phyloP scores from a whole-genome alignment of 805 yeast species.

The Alloascoidea africana region DNA sequence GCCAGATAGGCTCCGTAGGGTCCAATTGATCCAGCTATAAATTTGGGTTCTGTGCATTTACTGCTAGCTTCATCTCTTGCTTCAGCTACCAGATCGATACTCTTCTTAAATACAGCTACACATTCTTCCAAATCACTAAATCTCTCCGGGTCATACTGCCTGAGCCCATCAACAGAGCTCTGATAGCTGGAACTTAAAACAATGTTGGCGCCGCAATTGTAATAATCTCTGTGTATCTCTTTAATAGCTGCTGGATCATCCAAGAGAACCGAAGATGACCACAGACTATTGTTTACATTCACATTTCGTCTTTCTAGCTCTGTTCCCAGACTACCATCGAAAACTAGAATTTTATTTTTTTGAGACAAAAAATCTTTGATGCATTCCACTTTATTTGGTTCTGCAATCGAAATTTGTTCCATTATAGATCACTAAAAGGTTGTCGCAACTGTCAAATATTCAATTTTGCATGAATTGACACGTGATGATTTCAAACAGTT shows the following conservation, averaged over 20 bases:
- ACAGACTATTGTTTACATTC: slow-evolving; percentile 30
- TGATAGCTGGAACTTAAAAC: slow-evolving; percentile 49
- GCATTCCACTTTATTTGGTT: too few species aligned
- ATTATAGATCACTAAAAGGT: too few species aligned
- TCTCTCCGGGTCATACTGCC: too few species aligned
- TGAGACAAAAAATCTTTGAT: slow-evolving; percentile 6
- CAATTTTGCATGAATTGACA: too few species aligned
- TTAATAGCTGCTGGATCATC: slow-evolving; percentile 27
- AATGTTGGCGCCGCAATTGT: slow-evolving; percentile 38
- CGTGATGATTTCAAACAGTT: too few species aligned
- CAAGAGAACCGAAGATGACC: slow-evolving; percentile 45
- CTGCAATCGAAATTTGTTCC: too few species aligned
- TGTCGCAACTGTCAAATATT: too few species aligned
- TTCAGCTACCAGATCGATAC: slow-evolving; percentile 14
- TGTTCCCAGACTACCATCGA: slow-evolving; percentile 58
- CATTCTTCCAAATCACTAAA: slow-evolving; percentile 11
- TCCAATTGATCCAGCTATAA: slow-evolving; percentile 53
- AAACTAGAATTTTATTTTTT: slow-evolving; percentile 8
- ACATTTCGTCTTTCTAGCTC: slow-evolving; percentile 36
- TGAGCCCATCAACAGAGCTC: slow-evolving; percentile 29
- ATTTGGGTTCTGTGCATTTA: slow-evolving; percentile 5
- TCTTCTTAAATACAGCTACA: slow-evolving; percentile 3
- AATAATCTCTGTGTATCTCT: slow-evolving; percentile 33
- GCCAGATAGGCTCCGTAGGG: slow-evolving; percentile 64
- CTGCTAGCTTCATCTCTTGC: slow-evolving; percentile 10